Conservation (phyloP, 2,329 filamentous ascomycete species). For the Colletotrichum spaethianum region DNA sequence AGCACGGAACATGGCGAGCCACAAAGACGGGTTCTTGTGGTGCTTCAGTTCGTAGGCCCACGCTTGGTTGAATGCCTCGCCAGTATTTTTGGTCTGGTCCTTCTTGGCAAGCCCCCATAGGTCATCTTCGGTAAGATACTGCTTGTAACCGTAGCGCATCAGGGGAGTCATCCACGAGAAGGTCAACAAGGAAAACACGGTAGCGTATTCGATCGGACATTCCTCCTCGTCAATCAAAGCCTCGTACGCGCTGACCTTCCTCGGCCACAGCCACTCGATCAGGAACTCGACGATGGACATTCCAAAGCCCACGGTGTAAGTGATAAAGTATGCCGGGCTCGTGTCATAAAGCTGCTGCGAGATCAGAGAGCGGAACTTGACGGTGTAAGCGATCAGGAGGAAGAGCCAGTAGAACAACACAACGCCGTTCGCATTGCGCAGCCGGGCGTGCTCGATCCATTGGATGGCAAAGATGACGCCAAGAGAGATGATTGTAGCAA, state of each 20-base stretch:
- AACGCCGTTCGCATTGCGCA: slow-evolving; percentile 88
- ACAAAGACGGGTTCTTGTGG: slow-evolving; percentile 81
- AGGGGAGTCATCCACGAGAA: slow-evolving; percentile 99
- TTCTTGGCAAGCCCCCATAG: slow-evolving; percentile 89
- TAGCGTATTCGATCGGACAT: slow-evolving; percentile 88
- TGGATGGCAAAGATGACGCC: slow-evolving; percentile 83
- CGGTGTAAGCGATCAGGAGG: slow-evolving; percentile 80
- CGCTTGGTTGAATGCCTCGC: slow-evolving; percentile 76
- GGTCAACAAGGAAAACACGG: slow-evolving; percentile 92
- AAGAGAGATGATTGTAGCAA: slow-evolving; percentile 80
- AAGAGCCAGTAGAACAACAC: slow-evolving; percentile 95
- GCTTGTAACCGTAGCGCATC: slow-evolving; percentile 95
- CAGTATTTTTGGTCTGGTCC: slow-evolving; percentile 84
- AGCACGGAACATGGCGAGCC: slow-evolving; percentile 86
- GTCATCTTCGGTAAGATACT: slow-evolving; percentile 93
- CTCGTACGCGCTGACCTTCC: slow-evolving; percentile 75
- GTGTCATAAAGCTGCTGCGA: slow-evolving; percentile 80
- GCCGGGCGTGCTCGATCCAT: slow-evolving; percentile 87
- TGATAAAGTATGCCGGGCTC: slow-evolving; percentile 81
- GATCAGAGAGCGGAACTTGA: slow-evolving; percentile 90
- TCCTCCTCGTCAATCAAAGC: slow-evolving; percentile 72
- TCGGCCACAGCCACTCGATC: slow-evolving; percentile 90
- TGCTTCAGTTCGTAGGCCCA: slow-evolving; percentile 84
- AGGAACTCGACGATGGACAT: slow-evolving; percentile 80
- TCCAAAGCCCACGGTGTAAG: slow-evolving; percentile 80